Evolutionary conservation across 2,329 filamentous ascomycete genomes (phyloP).

Genomic region (Domatiomyces catenatus): DNA sequence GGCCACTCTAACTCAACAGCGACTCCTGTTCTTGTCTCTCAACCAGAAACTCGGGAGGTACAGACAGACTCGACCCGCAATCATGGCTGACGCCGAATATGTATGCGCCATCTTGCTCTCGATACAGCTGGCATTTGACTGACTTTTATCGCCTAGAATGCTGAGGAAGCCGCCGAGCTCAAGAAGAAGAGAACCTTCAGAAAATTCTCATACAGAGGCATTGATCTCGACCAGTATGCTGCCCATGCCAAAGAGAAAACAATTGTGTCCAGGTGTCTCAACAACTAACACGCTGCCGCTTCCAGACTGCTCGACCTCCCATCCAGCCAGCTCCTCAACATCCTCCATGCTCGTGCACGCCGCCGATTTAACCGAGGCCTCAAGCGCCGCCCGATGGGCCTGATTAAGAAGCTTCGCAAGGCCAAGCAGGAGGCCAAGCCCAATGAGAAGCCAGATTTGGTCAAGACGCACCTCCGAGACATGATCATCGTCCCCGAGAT

Average conservation of each 20-base stretch:
- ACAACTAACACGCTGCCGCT: background rate
- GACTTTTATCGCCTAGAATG: constrained; percentile 47
- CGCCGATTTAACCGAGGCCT: constrained; percentile 98
- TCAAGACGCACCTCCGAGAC: constrained; percentile 98
- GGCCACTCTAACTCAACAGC: constrained; percentile 12
- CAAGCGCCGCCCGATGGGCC: constrained; percentile 99
- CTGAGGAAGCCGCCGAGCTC: constrained; percentile 96
- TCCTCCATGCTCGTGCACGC: constrained; percentile 96
- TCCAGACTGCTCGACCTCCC: constrained; percentile 91
- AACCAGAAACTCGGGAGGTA: constrained; percentile 30
- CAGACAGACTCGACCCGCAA: constrained; percentile 38
- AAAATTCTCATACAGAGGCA: constrained; percentile 99
- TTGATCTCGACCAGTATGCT: constrained; percentile 95
- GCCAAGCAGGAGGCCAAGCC: constrained; percentile 97
- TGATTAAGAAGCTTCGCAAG: constrained; percentile 99
- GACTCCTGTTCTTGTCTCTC: constrained; percentile 31
- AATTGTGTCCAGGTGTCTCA: background rate
- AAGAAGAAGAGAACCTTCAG: constrained; percentile 99
- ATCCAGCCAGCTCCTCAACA: constrained; percentile 96
- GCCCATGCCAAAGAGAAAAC: constrained; percentile 5
- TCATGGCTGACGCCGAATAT: constrained; percentile 81
- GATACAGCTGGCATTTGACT: constrained; percentile 3
- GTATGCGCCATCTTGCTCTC: constrained; percentile 42
- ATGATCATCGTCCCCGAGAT: constrained; percentile 99
- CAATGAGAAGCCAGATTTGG: constrained; percentile 98